Percentiles rank a stretch among this genome's conserved stretches.
phyloP scores from a whole-genome alignment of 108 stramenopile species.

The Chaetoceros tenuissimus region DNA sequence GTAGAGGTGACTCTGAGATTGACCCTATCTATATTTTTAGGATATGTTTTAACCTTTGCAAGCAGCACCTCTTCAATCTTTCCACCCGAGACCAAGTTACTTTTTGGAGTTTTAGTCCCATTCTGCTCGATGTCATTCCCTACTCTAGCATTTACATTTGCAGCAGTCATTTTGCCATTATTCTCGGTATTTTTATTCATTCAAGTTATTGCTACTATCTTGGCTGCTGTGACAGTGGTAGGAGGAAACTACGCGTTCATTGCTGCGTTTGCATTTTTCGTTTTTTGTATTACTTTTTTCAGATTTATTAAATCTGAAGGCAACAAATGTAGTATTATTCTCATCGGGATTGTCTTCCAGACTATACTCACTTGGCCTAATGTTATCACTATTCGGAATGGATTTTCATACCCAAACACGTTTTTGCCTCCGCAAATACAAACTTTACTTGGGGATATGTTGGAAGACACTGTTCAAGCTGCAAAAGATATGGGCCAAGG shows the following conservation, averaged over 20 bases:
- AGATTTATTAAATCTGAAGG: constrained; percentile 5
- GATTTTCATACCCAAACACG: too few species aligned
- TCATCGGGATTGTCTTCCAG: constrained; percentile 7
- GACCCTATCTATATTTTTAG: too few species aligned
- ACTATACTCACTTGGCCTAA: too few species aligned
- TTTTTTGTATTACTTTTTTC: constrained; percentile 2
- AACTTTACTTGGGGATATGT: too few species aligned
- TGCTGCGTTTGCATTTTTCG: neutral
- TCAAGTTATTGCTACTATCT: neutral
- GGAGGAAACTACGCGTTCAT: constrained; percentile 8
- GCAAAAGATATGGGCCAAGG: too few species aligned
- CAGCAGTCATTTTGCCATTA: constrained; percentile 2
- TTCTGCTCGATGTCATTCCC: constrained; percentile 5
- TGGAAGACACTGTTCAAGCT: too few species aligned
- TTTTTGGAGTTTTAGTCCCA: constrained; percentile 5
- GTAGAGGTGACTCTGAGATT: too few species aligned
- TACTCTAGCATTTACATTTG: constrained; percentile 5
- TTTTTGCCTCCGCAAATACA: too few species aligned
- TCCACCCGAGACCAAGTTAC: neutral
- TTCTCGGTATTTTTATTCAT: neutral
- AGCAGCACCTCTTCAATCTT: too few species aligned
- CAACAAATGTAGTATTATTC: neutral
- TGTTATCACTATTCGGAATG: too few species aligned
- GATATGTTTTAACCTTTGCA: too few species aligned
- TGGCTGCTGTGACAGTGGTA: neutral